Base-by-base conservation (phyloP, 257 asterid genomes). In the Plantago major region DNA sequence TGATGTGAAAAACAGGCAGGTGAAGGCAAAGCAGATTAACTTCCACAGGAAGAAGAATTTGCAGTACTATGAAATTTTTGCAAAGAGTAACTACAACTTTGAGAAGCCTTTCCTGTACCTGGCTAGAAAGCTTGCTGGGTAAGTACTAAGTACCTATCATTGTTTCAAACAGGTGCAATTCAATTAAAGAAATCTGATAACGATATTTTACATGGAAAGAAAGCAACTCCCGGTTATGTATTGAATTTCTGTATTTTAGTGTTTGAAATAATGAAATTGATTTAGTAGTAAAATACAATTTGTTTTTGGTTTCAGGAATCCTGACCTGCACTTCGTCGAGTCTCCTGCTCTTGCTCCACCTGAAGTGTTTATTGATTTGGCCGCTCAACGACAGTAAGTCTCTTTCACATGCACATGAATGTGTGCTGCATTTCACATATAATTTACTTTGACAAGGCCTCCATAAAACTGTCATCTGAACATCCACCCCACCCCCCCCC, bases 121-220 rank as follows among this genome's bases (percentile, higher is more conserved):
- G 42, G 85, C 89, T 64, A 76, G 89, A 75, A 85, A 85, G 56
- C 94, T 85, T 73, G 94, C 87, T 60, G 94, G 94, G 94, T 85
- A 72, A 17, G 68, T 49, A 44, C 46, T 16, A 0, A 0, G 8
- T 11, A 7, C 19, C 9, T 2, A 11, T 11, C 15, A 22, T 22
- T 22, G 26, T 22, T 22, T 22, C 2, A 2, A 22, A 22, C 26
- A 22, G 26, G 26, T 22, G 26, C 26, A 22, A 22, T 22, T 22
- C 26, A 22, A 22, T 22, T 22, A 22, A 22, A 22, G 26, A 22
- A 22, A 22, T 22, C 26, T 22, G 26, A 22, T 22, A 1, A 22
- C 2, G 26, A 22, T 22, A 22, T 22, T 22, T 22, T 22, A 22
- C 26, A 22, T 22, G 1, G 26, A 22, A 1, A 22, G 26, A 22